Base-by-base conservation (phyloP, 441 rosid genomes). In the Gossypium schwendimanii region DNA sequence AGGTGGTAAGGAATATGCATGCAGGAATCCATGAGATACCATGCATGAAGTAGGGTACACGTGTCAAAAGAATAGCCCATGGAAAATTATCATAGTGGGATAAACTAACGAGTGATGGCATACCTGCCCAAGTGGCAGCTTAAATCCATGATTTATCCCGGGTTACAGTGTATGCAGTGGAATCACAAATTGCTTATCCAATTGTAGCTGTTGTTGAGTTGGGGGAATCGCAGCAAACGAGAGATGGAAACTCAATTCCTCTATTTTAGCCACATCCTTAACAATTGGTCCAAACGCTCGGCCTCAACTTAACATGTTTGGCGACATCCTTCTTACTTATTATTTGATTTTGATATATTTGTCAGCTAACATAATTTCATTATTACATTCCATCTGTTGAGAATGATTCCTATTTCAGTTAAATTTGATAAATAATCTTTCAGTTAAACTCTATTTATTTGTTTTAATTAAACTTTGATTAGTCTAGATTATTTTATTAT, bases 51-150 rank as follows among this genome's bases (percentile, higher is more conserved):
- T 6, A 18, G 24, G 58, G 20, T 14, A 53, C 83, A 84, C 89
- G 92, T 88, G 96, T 88, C 85, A n/a, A 33, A 57, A 79, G 73
- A 74, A 60, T 75, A 83, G 77, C 97, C 90, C 64, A 39, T 63
- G 71, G 78, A 75, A 81, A 78, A 81, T 84, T 84, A 93, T 89
- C 90, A 66, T 74, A 78, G 84, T 79, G 4, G 82, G 96, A 90
- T 90, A 87, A 77, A 87, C 83, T 69, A 83, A 78, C 45, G 90
- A 61, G 91, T 87, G 97, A 85, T 82, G 63, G 44, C 75, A 76
- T 77, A 68, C 68, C 47, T 57, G 17, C 71, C 92, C 86, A 82
- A 74, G 83, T 86, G 81, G 87, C 79, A 77, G 44, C 57, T 71
- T 75, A 66, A 47, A 21, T 69, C 64, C 36, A 10, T 71, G n/a